Conservation (phyloP, 495 filamentous ascomycete genomes). For the Xylaria palmicola region DNA sequence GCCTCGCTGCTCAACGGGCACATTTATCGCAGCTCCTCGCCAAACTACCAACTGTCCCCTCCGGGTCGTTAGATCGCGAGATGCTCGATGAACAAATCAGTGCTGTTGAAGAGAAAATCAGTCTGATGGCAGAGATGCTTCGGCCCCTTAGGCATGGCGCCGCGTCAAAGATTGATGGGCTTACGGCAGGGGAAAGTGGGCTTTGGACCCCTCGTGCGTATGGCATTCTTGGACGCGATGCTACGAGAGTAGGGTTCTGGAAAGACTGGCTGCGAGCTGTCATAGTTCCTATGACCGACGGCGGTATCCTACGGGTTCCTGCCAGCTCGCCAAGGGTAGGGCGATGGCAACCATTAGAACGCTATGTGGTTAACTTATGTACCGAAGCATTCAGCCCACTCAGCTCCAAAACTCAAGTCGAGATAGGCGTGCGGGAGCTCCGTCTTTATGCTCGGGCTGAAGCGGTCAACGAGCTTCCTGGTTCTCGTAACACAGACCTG, state of each 20-base stretch:
- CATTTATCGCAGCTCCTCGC: constrained; percentile 86
- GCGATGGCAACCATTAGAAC: constrained; percentile 94
- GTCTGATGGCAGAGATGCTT: constrained; percentile 91
- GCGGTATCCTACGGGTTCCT: constrained; percentile 76
- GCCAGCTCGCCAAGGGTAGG: constrained; percentile 87
- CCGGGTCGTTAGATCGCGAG: constrained; percentile 79
- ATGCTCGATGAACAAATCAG: constrained; percentile 90
- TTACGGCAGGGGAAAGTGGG: constrained; percentile 93
- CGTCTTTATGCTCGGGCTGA: constrained; percentile 91
- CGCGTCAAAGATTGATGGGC: constrained; percentile 93
- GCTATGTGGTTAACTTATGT: constrained; percentile 97
- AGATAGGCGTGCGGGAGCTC: constrained; percentile 85
- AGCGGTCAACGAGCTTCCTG: constrained; percentile 89
- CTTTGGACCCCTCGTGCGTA: constrained; percentile 96
- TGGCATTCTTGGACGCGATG: constrained; percentile 86
- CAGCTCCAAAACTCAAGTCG: constrained; percentile 92
- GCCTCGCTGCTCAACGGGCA: constrained; percentile 84
- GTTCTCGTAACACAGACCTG: constrained; percentile 86
- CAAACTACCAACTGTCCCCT: constrained; percentile 72
- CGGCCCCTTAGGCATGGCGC: constrained; percentile 90
- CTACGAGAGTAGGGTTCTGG: constrained; percentile 86
- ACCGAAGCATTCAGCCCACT: constrained; percentile 91
- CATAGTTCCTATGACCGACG: constrained; percentile 90
- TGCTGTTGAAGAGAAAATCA: constrained; percentile 94
- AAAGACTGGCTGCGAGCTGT: constrained; percentile 97